These are phyloP conservation scores for Parmelia sp. DNA, from an alignment of 495 filamentous ascomycete species.

Conservation along the genomic window DNA sequence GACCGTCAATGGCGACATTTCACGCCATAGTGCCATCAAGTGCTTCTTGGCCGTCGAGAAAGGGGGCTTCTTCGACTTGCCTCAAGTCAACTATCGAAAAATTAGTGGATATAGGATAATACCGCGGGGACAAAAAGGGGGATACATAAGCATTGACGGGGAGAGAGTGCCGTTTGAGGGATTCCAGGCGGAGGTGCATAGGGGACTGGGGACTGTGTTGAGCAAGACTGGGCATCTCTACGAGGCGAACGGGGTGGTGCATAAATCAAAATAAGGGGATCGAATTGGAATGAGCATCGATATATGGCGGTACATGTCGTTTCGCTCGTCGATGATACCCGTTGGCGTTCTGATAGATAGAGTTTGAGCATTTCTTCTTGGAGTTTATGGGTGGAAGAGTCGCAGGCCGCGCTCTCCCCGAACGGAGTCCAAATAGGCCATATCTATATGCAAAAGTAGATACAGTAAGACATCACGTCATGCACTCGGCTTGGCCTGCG, in stretches of 20 bases:
- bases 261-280: neutral
- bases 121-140: constrained; percentile 57
- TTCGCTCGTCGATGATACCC: constrained; percentile 12
- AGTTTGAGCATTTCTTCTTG: neutral
- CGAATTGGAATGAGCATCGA: neutral
- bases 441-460: neutral
- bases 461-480: neutral
- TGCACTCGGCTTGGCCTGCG: neutral
- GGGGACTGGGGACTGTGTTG: constrained; percentile 75
- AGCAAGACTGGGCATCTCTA: constrained; percentile 64
- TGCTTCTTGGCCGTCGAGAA: constrained; percentile 63
- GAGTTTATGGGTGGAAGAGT: neutral
- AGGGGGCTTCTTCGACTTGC: constrained; percentile 69
- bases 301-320: neutral
- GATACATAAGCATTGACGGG: constrained; percentile 92
- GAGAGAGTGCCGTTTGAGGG: constrained; percentile 78
- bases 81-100: constrained; percentile 73
- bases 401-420: neutral
- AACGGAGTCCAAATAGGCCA: neutral
- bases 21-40: constrained; percentile 52
- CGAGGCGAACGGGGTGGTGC: constrained; percentile 56
- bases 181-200: constrained; percentile 86
- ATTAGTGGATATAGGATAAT: constrained; percentile 74
- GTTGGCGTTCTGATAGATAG: neutral
- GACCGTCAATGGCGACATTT: constrained; percentile 68